Evolutionary conservation across 2,329 filamentous ascomycete species (phyloP), one percentile per base, ranked within the genome.

Genomic region (Exophiala sp.): DNA sequence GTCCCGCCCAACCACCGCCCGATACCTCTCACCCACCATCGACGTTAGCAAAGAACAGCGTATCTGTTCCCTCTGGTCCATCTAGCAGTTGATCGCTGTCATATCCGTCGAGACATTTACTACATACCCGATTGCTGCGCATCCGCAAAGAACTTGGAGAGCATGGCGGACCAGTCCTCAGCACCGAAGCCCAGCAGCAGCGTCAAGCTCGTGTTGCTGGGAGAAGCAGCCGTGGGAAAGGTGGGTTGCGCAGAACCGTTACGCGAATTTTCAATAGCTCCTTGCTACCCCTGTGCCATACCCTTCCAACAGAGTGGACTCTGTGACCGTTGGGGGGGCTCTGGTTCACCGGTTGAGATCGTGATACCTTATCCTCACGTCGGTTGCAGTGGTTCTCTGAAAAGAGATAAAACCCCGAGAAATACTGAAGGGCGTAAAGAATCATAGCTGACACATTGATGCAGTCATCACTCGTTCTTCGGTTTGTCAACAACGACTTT

Each of bases 401-500:
- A 41, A 16, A 16, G 18, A 6, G 7, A 18, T n/a, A 18, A 37
- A 19, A 5, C 34, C n/a, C n/a, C n/a, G n/a, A 19, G 30, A 32
- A 10, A 11, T 29, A 43, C 13, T 29, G 21, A 38, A n/a, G n/a
- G 21, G 32, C 14, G 19, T 37, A 19, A 6, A 37, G 24, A 38
- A 43, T 35, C 35, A 14, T 43, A 11, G 46, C 56, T 58, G 48
- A 58, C 56, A 51, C n/a, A 43, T 43, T n/a, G 45, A 27, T 49
- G 19, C 64, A 95, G 93, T 97, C 93, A 43, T 98, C 93, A 39
- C 83, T 98, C 52, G 93, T 98, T 57, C 80, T 98, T 67, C 88
- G 93, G 66, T 98, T 98, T 72, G 93, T 98, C 68, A 97, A 97
- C 79, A 93, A 98, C 74, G 91, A 97, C 72, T 98, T 98, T 66